A percentile compares a stretch with the other conserved stretches of the same genome.
Evolutionary conservation across 768 basidiomycete species (phyloP).

Genomic region (Calocera cornea): DNA sequence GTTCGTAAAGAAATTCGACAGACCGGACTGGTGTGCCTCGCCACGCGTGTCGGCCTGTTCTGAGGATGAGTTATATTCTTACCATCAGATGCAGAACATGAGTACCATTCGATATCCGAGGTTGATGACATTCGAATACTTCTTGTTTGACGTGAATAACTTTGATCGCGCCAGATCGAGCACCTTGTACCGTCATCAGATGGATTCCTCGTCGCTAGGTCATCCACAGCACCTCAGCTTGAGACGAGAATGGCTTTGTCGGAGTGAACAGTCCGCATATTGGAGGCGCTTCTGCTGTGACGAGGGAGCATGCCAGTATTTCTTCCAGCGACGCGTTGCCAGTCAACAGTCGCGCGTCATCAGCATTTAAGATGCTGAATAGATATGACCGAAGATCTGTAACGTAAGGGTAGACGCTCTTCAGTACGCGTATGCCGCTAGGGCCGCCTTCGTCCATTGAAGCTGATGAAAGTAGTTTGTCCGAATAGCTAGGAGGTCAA

Average conservation of each 20-base stretch:
- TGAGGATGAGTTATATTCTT: not conserved
- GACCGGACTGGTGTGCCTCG: constrained; percentile 28
- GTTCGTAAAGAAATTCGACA: constrained; percentile 54
- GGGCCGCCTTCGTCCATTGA: not conserved
- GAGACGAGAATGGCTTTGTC: not conserved
- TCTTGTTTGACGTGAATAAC: not conserved
- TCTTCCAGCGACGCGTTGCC: not conserved
- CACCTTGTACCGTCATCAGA: not conserved
- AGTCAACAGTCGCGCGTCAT: not conserved
- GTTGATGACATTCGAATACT: constrained; percentile 42
- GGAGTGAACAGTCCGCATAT: not conserved
- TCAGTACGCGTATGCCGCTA: not conserved
- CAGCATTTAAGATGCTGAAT: not conserved
- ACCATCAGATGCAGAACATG: not conserved
- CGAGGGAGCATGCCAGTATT: not conserved
- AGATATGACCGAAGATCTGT: not conserved
- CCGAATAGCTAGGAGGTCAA: no score
- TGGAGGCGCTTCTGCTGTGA: not conserved
- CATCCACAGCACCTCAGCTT: not conserved
- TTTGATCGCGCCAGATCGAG: not conserved
- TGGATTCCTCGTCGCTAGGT: not conserved
- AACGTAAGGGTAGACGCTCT: not conserved
- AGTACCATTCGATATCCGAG: constrained; percentile 49
- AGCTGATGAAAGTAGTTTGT: no score
- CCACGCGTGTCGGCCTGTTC: not conserved